phyloP scores from a whole-genome alignment of 768 basidiomycete species.

The Rubroboletus pulcherrimus region DNA sequence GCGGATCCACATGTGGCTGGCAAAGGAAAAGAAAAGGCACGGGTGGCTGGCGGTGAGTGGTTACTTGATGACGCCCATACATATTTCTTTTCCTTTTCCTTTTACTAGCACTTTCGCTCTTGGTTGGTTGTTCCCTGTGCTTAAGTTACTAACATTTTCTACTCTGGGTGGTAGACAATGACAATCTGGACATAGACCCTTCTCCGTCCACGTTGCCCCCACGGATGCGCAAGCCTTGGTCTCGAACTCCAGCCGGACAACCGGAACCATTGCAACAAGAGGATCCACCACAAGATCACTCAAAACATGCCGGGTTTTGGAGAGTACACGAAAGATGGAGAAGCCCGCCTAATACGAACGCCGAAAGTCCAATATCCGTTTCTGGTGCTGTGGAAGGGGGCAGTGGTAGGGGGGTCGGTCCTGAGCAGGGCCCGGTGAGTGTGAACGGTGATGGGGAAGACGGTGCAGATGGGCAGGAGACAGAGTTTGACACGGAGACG shows the following conservation, averaged over 20 bases:
- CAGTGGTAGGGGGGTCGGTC: not conserved
- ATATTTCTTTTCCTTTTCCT: not conserved
- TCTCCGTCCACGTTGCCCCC: conserved; percentile 44
- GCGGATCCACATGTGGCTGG: not conserved
- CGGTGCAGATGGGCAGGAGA: conserved; percentile 24
- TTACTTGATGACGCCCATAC: not conserved
- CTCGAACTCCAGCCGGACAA: conserved; percentile 11
- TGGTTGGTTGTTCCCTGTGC: not conserved
- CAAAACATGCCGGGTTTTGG: conserved; percentile 4
- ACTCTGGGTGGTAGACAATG: not conserved
- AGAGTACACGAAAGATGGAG: conserved; percentile 21
- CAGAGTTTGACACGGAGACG: conserved; percentile 32
- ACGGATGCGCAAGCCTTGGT: conserved; percentile 56
- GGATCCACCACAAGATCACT: not conserved
- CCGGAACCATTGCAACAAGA: conserved; percentile 4
- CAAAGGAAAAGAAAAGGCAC: conserved; percentile 21
- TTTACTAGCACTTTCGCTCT: not conserved
- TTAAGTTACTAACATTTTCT: not conserved
- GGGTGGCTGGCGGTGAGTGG: conserved; percentile 22
- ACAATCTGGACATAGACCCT: conserved; percentile 16
- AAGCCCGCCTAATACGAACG: conserved; percentile 15
- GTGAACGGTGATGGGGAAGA: conserved; percentile 13
- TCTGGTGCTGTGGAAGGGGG: conserved; percentile 6
- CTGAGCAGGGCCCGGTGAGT: not conserved
- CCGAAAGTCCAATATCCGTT: conserved; percentile 20